Evolutionary conservation across 148 eudicot species (phyloP), one percentile per base, ranked within the genome.

Genomic region (Silene latifolia): DNA sequence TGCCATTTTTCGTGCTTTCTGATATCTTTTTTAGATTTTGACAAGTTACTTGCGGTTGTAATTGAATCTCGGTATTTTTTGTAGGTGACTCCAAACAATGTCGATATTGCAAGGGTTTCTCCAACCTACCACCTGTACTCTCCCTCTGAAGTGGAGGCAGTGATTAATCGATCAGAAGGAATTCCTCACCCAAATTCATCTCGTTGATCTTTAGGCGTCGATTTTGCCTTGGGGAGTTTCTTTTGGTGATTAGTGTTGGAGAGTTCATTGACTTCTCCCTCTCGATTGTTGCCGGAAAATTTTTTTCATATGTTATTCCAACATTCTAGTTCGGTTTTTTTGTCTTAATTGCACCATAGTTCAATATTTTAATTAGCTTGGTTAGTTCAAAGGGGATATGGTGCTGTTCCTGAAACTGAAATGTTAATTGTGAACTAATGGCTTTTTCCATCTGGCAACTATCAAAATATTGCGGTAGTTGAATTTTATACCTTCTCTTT

Each of bases 51-150:
- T 70, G 29, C 35, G 7, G 7, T 13, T 9, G 39, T 75, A 29
- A 39, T 42, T 46, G 20, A 59, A 60, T 42, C 24, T 4, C 60
- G 39, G 51, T 58, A 69, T 63, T 74, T 15, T 77, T 42, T 32
- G n/a, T n/a, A n/a, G n/a, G n/a, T n/a, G n/a, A n/a, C n/a, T n/a
- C n/a, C n/a, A n/a, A n/a, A n/a, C n/a, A 92, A 96, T 69, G 99
- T 96, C 21, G 99, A 96, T 83, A 92, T 96, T 70, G 98, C 98
- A 2, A 96, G 84, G 87, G 99, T 96, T 29, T 86, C 98, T 46
- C 98, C 99, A 29, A 84, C 85, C 56, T 96, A 96, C 85, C 99
- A 96, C 82, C 81, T 96, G 62, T 96, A 96, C 73, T 61, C 97
- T 64, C 98, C 99, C 14, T 70, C 98, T 1, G 99, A 96, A 79